Base-by-base conservation (phyloP, 208 protist genomes). In the Naegleria gruberi region DNA sequence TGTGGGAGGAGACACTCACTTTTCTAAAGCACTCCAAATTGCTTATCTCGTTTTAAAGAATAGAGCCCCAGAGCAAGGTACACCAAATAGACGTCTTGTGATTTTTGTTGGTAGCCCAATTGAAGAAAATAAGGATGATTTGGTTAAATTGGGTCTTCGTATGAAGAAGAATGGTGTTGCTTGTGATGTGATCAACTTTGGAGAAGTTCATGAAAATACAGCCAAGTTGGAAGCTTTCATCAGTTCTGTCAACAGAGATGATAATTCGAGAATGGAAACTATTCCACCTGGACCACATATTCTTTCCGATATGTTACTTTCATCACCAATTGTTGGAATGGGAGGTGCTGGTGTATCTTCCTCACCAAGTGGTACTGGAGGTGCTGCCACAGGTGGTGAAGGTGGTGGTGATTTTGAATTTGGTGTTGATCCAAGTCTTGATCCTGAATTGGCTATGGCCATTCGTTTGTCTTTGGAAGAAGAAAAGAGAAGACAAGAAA, bases 151-250 rank as follows among this genome's bases (percentile, higher is more conserved):
- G 55, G 98, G 96, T 19, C 97, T 97, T 90, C 96, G 96, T 91
- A 95, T 99, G 41, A 97, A 98, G 82, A 99, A 99, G 93, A 97
- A 99, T 91, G 97, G 98, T 91, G 95, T 99, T 40, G 95, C 97
- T 12, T 96, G 99, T 4, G 98, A 99, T 91, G 94, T 99, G 44
- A 95, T 99, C 8, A 95, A 94, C 86, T 99, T 99, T 94, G 98
- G 98, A 86, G 96, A 97, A 42, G 94, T 96, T 34, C 94, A 97
- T 42, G 92, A 92, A 46, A 99, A 99, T 91, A 91, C 94, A 51
- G 92, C 94, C 43, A 96, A 98, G 88, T 95, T 99, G 30, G 91
- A 97, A 47, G 90, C 85, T 5, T 98, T 99, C 92, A 94, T 99
- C 30, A 93, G 94, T 34, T 95, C 95, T 90, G 95, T 98, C 37